Base-by-base conservation (phyloP, 306 rosid genomes). In the Prunus campanulata region DNA sequence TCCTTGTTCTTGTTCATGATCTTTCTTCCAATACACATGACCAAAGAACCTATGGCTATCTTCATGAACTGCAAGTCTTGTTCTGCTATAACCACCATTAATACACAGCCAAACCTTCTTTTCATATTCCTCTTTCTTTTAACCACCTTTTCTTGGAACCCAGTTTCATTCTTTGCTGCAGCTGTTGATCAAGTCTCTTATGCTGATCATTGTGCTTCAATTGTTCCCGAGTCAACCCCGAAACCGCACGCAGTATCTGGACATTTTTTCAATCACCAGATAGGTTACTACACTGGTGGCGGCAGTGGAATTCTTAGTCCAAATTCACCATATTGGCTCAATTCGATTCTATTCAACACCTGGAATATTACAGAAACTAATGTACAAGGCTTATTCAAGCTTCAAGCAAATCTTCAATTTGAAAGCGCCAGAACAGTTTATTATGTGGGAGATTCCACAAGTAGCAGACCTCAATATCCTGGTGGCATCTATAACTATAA, bases 271-370 rank as follows among this genome's bases (percentile, higher is more conserved):
- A 51, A 14, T 3, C 18, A 20, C 15, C 68, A 81, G 20, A 51
- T 29, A 1, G 88, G 85, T 74, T 83, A 75, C 85, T 86, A 75
- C 81, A 68, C 44, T 13, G 85, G 90, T 49, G 83, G 79, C 48
- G 70, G 61, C 0, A 60, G 65, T 1, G 20, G 62, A 2, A 48
- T 76, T 46, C 52, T 66, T 3, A 35, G 3, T 30, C 47, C 42
- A 35, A 35, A 35, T 35, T 35, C 42, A 1, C 2, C 42, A 35
- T 6, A 6, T 35, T 2, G 8, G 8, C 42, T 35, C 42, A 35
- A 35, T 35, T 35, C 8, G 42, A 35, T 35, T 35, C 42, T 35
- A 35, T 35, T 35, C 2, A 35, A 35, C 42, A 4, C 42, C 42
- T 35, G 42, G 9, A 35, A 35, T 35, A 35, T 35, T 35, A 35